Conservation (phyloP, 352 stramenopile species). For the Elongisporangium anandrum region DNA sequence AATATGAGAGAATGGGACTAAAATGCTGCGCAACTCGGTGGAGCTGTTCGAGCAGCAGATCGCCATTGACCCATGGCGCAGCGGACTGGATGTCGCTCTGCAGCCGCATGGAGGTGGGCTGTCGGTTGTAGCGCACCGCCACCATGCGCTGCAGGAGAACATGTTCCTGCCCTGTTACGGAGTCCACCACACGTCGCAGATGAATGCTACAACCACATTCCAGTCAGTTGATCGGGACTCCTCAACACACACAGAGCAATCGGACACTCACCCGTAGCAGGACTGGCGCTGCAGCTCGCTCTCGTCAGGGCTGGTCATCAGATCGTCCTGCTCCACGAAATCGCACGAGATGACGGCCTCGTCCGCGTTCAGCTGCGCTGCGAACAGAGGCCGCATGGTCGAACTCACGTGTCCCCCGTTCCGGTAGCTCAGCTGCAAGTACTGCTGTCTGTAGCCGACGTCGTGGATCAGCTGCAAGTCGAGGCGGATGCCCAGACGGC, state of each 20-base stretch:
- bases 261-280: conserved; percentile 20
- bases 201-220: conserved; percentile 15
- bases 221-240: background rate
- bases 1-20: background rate
- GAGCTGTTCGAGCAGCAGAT: conserved; percentile 14
- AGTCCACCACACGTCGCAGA: conserved; percentile 29
- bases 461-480: conserved; percentile 22
- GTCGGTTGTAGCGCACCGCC: conserved; percentile 45
- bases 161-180: conserved; percentile 21
- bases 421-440: conserved; percentile 37
- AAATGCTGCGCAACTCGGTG: background rate
- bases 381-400: conserved; percentile 37
- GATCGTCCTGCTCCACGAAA: conserved; percentile 37
- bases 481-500: background rate
- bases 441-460: conserved; percentile 19
- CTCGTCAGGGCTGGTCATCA: conserved; percentile 21
- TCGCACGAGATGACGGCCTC: conserved; percentile 38
- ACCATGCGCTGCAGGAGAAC: conserved; percentile 45
- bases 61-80: conserved; percentile 50
- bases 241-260: background rate
- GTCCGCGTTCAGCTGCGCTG: conserved; percentile 19
- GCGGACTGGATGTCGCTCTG: conserved; percentile 45
- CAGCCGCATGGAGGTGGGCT: conserved; percentile 32
- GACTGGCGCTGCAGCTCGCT: conserved; percentile 19
- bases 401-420: conserved; percentile 32